Evolutionary conservation across 2,329 filamentous ascomycete genomes (phyloP), one percentile per base, ranked within the genome.

Genomic region (Pseudonectria buxi): DNA sequence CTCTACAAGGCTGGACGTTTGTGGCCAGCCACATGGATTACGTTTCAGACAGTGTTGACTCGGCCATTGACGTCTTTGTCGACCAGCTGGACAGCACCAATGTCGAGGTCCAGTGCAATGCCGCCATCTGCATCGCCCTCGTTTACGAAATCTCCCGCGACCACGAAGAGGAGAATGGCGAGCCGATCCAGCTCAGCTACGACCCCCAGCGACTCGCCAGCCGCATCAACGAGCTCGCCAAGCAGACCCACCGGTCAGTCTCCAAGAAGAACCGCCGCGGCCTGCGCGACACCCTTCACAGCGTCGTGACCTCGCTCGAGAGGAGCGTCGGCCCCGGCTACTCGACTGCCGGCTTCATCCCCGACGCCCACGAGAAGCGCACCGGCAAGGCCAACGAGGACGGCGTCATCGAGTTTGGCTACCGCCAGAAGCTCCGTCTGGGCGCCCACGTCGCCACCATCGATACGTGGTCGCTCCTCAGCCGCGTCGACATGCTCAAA

Each of bases 41-140:
- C 50, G 69, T 88, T 28, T 78, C 85, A 47, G 72, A 75, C 12
- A 71, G 79, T 41, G 86, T 82, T 24, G 80, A 86, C 44, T 64
- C 76, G 18, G 82, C 85, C 12, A 74, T 92, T 50, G 83, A 92
- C 35, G 80, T 82, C 2, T 87, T 95, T 49, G 79, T 86, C 28
- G 87, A 94, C 31, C 88, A 94, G 59, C 80, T 95, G 13, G 80
- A 89, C 40, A 87, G 83, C 56, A 71, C 71, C 24, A 80, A 87
- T 39, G 67, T 78, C 1, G 67, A 74, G 7, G 84, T 94, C 1
- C 86, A 92, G 52, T 78, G 86, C 30, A 78, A 82, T 4, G 83
- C 86, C 0, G 86, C 83, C 4, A 76, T 83, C 53, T 86, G 86
- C 56, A 88, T 94, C 40, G 87, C 87, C 1, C 68, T 94, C 9